Conservation (phyloP, 192 early-diverging fungal species). For the Mycoemilia scoparia region DNA sequence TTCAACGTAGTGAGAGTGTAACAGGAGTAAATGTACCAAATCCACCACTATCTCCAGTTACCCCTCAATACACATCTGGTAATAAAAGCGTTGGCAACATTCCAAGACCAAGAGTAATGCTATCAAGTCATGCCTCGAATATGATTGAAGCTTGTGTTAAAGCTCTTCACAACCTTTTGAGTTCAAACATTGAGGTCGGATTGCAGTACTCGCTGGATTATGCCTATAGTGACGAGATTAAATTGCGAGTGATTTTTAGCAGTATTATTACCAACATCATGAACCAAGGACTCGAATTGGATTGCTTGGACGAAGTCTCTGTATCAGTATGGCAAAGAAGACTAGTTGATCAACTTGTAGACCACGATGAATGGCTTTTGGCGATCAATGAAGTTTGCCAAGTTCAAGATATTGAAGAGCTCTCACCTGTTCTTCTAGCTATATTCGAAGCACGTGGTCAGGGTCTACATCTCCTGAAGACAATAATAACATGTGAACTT, state of each 20-base stretch:
- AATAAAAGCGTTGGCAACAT: constrained; percentile 38
- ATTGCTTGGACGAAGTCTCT: constrained; percentile 53
- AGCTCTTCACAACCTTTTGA: constrained; percentile 74
- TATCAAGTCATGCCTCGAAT: not conserved
- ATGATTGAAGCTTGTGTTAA: constrained; percentile 75
- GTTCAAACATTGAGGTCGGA: constrained; percentile 83
- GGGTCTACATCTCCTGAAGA: constrained; percentile 54
- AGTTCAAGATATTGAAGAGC: constrained; percentile 75
- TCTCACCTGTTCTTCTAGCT: constrained; percentile 54
- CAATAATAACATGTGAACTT: constrained; percentile 71
- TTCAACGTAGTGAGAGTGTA: too few species aligned
- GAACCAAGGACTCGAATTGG: constrained; percentile 73
- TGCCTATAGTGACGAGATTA: constrained; percentile 80
- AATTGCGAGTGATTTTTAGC: constrained; percentile 77
- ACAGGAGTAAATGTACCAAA: constrained; percentile 5
- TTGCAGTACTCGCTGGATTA: constrained; percentile 75
- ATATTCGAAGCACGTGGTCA: constrained; percentile 64
- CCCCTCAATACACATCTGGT: constrained; percentile 54
- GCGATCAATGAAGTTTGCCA: constrained; percentile 71
- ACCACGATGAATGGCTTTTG: constrained; percentile 52
- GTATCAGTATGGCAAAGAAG: constrained; percentile 62
- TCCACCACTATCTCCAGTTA: constrained; percentile 58
- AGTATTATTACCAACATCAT: constrained; percentile 84
- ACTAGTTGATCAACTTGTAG: constrained; percentile 54
- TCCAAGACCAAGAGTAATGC: constrained; percentile 4